phyloP scores from a whole-genome alignment of 176 grass and related monocot genomes.

The Themeda triandra region DNA sequence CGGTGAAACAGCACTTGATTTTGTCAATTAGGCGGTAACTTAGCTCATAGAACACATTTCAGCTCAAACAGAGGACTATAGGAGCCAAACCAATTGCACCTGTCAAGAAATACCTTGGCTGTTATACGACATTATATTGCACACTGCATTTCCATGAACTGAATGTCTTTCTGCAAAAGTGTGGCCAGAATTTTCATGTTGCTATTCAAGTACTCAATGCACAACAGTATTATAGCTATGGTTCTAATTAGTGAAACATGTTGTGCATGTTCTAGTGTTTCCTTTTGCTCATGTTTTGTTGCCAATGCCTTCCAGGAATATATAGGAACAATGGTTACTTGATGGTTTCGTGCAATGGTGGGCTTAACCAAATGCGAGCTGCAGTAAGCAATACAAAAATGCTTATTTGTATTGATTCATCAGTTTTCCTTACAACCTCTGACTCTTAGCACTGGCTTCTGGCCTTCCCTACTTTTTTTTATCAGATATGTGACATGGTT shows the following conservation, averaged over 20 bases:
- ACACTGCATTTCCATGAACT: neutral
- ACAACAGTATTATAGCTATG: neutral
- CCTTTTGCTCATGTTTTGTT: neutral
- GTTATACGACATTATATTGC: neutral
- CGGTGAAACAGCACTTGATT: neutral
- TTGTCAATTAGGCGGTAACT: neutral
- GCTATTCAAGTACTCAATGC: neutral
- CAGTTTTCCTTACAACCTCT: neutral
- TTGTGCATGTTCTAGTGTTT: neutral
- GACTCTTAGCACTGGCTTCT: slow-evolving; percentile 5
- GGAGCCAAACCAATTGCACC: neutral
- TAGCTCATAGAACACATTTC: neutral
- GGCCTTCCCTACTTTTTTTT: neutral
- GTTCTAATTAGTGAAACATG: neutral
- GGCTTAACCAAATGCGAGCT: slow-evolving; percentile 97
- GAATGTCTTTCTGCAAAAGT: neutral
- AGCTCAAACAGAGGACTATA: neutral
- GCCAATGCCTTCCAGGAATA: slow-evolving; percentile 49
- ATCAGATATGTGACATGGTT: slow-evolving; percentile 98
- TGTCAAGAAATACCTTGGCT: neutral
- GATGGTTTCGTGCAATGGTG: slow-evolving; percentile 97
- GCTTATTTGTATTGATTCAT: neutral
- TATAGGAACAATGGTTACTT: slow-evolving; percentile 91
- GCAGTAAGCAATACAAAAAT: slow-evolving; percentile 46
- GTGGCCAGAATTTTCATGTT: neutral